Evolutionary conservation across 2,329 filamentous ascomycete species (phyloP).

Genomic region (Hymenoscyphus fraxineus): DNA sequence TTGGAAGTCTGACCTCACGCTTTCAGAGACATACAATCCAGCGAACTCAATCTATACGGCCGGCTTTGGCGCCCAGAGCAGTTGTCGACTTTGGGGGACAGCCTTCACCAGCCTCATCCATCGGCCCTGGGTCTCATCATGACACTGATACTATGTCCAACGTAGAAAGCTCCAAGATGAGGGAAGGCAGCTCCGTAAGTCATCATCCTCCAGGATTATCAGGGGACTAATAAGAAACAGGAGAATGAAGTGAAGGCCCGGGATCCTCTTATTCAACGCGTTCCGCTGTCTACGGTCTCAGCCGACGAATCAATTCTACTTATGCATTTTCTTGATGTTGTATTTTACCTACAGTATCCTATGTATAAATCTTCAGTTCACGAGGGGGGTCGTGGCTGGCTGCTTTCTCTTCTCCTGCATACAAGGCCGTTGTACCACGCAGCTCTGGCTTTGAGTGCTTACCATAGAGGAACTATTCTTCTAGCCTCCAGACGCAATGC

Average conservation of each 20-base stretch:
- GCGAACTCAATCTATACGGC: not conserved
- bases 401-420: slow-evolving; percentile 52
- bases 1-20: slow-evolving; percentile 6
- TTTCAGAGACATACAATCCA: slow-evolving; percentile 4
- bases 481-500: slow-evolving; percentile 25
- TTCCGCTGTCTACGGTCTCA: slow-evolving; percentile 13
- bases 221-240: not conserved
- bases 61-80: not conserved
- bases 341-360: slow-evolving; percentile 61
- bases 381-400: slow-evolving; percentile 57
- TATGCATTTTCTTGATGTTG: slow-evolving; percentile 60
- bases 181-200: slow-evolving; percentile 1
- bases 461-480: slow-evolving; percentile 37
- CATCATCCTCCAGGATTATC: not conserved
- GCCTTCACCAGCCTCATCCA: not conserved
- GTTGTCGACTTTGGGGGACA: not conserved
- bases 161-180: no score
- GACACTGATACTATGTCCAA: not conserved
- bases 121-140: not conserved
- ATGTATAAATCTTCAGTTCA: slow-evolving; percentile 56
- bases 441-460: slow-evolving; percentile 52
- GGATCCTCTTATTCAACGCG: not conserved
- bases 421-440: slow-evolving; percentile 57
- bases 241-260: not conserved
- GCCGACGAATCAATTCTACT: slow-evolving; percentile 35